phyloP scores from a whole-genome alignment of 179 eudicot species.

The Vitellaria paradoxa region DNA sequence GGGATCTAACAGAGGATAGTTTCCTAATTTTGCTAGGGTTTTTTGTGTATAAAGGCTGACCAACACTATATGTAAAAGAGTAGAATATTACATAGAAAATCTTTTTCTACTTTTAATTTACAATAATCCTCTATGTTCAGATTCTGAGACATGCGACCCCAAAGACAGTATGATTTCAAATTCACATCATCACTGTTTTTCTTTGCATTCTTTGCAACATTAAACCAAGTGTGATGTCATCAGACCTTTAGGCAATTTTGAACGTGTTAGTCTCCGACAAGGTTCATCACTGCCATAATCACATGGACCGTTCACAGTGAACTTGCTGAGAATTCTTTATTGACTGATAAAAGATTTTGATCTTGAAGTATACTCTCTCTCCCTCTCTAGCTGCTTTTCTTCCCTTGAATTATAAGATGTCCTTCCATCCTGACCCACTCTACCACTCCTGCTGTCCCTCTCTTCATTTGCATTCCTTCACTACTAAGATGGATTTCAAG shows the following conservation, averaged over 20 bases:
- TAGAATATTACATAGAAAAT: too few relatives aligned
- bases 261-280: background rate
- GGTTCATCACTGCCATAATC: background rate
- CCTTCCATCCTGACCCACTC: background rate
- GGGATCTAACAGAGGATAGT: too few relatives aligned
- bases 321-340: background rate
- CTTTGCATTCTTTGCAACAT: background rate
- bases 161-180: background rate
- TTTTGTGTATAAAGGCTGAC: too few relatives aligned
- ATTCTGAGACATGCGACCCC: background rate
- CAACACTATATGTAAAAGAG: too few relatives aligned
- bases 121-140: too few relatives aligned
- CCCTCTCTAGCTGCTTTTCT: background rate
- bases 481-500: background rate
- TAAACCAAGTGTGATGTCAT: too few relatives aligned
- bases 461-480: background rate
- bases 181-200: background rate
- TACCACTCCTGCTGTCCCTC: background rate
- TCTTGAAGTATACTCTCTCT: background rate
- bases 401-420: background rate
- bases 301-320: background rate
- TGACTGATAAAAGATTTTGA: background rate
- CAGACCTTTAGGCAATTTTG: background rate
- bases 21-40: too few relatives aligned
- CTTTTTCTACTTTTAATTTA: too few relatives aligned